phyloP scores from a whole-genome alignment of 257 asterid species.

The Solanum stenotomum region DNA sequence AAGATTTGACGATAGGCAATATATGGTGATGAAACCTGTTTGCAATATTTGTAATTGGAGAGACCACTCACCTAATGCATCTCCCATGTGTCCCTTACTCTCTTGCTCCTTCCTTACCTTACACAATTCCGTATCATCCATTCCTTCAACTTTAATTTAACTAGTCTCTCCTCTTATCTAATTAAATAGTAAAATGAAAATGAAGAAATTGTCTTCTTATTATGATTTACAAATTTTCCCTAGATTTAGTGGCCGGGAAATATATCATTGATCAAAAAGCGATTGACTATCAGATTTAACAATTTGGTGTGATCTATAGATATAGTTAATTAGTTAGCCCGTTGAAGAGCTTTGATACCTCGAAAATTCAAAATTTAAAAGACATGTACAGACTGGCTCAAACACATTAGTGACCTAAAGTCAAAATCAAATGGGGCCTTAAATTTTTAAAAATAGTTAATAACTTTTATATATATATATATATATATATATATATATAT shows the following conservation, averaged over 20 bases:
- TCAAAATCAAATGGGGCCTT: neutral
- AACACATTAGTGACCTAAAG: no score
- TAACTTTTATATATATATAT: no score
- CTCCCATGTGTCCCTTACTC: neutral
- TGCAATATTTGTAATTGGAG: neutral
- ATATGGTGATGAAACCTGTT: neutral
- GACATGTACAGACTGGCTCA: no score
- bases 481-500: no score
- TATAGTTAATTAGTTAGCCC: neutral
- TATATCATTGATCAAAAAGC: neutral
- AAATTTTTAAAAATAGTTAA: no score
- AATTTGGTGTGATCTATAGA: neutral
- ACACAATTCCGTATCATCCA: neutral
- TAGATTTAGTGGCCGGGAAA: neutral
- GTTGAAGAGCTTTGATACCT: no score
- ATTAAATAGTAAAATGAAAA: neutral
- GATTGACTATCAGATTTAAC: neutral
- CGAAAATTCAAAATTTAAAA: no score
- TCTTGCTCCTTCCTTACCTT: neutral
- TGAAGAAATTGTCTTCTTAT: neutral
- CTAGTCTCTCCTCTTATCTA: neutral
- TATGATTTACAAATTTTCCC: neutral
- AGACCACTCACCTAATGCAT: neutral
- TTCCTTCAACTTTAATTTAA: neutral
- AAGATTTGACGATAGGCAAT: neutral